These are phyloP conservation scores for Neofusicoccum kwambonambiense DNA, from an alignment of 2,329 filamentous ascomycete species.

Conservation along the genomic window DNA sequence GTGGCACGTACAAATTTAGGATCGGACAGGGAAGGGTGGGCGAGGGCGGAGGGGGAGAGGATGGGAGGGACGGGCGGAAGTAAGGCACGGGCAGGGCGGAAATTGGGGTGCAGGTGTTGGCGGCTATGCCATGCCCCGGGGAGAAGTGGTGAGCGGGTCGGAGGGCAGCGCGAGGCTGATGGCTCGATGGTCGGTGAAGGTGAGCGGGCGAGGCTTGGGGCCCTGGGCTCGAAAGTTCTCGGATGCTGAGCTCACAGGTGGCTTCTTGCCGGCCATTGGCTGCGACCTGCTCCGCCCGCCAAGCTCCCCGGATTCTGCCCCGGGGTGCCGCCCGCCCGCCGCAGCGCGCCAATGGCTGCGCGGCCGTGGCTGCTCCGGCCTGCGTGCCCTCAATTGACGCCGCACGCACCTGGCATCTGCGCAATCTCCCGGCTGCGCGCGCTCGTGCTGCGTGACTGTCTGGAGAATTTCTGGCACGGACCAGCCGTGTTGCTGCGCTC, in stretches of 20 bases:
- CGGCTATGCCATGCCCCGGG: neutral
- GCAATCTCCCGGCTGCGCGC: neutral
- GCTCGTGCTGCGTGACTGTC: neutral
- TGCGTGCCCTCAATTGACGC: neutral
- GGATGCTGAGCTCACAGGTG: conserved; percentile 6
- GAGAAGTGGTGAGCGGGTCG: neutral
- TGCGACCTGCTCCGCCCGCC: neutral
- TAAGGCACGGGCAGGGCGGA: conserved; percentile 6
- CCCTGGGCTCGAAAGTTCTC: conserved; percentile 8
- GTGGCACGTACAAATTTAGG: conserved; percentile 20
- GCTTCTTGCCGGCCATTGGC: conserved; percentile 16
- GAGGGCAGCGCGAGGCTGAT: neutral
- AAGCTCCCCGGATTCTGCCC: conserved; percentile 5
- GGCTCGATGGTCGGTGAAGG: neutral
- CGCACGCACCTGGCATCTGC: neutral
- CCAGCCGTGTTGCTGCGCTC: conserved; percentile 19
- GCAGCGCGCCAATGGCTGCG: neutral
- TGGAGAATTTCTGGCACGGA: conserved; percentile 35
- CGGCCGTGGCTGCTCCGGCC: neutral
- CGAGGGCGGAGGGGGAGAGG: neutral
- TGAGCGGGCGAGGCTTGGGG: neutral
- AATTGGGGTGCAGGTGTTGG: neutral
- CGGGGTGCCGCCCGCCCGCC: neutral
- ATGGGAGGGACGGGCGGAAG: conserved; percentile 5
- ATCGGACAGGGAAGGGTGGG: neutral